These are phyloP conservation scores for Meyerozyma smithsonii DNA, from an alignment of 1,139 yeast genomes.

Conservation along the genomic window DNA sequence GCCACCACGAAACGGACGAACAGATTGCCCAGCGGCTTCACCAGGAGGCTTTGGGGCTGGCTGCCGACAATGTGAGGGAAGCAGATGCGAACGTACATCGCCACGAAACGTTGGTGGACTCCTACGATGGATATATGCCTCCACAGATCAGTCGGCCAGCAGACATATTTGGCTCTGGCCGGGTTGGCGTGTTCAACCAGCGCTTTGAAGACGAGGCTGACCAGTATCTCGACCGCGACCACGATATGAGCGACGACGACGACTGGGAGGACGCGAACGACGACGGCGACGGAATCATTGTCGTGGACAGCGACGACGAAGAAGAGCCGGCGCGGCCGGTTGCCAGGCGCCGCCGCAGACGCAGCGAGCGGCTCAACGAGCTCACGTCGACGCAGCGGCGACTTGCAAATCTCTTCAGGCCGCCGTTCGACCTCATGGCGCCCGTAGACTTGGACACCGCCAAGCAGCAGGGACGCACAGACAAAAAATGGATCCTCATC, in stretches of 20 bases:
- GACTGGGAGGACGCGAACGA: slow-evolving; percentile 15
- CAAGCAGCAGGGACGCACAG: slow-evolving; percentile 55
- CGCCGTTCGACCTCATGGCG: slow-evolving; percentile 87
- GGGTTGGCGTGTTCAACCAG: slow-evolving; percentile 43
- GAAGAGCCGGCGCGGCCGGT: slow-evolving; percentile 13
- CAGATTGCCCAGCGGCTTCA: slow-evolving; percentile 63
- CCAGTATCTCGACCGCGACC: slow-evolving; percentile 18
- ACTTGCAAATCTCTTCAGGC: slow-evolving; percentile 77
- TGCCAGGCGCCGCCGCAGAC: slow-evolving; percentile 25
- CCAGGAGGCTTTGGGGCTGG: slow-evolving; percentile 51
- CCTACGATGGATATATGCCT: slow-evolving; percentile 14
- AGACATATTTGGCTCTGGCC: slow-evolving; percentile 39
- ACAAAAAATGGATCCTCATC: slow-evolving; percentile 76
- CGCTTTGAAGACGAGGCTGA: slow-evolving; percentile 32
- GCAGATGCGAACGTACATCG: slow-evolving; percentile 78
- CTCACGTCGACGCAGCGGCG: slow-evolving; percentile 63
- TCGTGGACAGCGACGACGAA: slow-evolving; percentile 20
- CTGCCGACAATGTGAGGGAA: slow-evolving; percentile 37
- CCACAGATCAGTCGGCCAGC: slow-evolving; percentile 18
- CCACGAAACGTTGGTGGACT: slow-evolving; percentile 71
- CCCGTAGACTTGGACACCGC: slow-evolving; percentile 68
- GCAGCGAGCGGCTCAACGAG: slow-evolving; percentile 25
- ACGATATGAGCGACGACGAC: slow-evolving; percentile 14
- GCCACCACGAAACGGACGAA: slow-evolving; percentile 38
- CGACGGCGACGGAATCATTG: slow-evolving; percentile 10